Evolutionary conservation across 768 basidiomycete species (phyloP).

Genomic region (Holtermanniella nyarrowii): DNA sequence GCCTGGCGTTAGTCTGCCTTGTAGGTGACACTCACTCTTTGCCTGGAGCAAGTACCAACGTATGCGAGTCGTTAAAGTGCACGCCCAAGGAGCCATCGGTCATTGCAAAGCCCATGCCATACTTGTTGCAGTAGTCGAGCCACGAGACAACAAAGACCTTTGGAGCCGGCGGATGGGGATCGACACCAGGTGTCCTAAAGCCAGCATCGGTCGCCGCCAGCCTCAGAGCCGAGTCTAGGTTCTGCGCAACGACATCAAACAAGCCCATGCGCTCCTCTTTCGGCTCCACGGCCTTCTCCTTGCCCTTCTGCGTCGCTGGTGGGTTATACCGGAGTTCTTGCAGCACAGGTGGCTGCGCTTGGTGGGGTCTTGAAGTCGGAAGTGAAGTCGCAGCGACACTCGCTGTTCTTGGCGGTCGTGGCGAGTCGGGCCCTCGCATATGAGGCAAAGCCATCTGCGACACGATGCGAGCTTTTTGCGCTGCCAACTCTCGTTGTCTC

Average conservation of each 20-base stretch:
- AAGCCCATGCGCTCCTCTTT: conserved; percentile 5
- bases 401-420: conserved; percentile 40
- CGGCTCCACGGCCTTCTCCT: neutral
- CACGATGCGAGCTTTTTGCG: conserved; percentile 85
- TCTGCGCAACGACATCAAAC: conserved; percentile 19
- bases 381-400: conserved; percentile 7
- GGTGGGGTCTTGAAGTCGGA: conserved; percentile 1
- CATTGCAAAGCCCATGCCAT: conserved; percentile 98
- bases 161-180: conserved; percentile 41
- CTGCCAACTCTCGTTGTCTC: conserved; percentile 65
- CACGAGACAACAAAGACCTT: conserved; percentile 92
- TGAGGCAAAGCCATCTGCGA: conserved; percentile 71
- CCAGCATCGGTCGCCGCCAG: conserved; percentile 8
- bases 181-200: conserved; percentile 18
- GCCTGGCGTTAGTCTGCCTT: conserved; percentile 44
- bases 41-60: conserved; percentile 69
- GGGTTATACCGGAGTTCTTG: neutral
- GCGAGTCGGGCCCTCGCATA: conserved; percentile 32
- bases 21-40: conserved; percentile 56
- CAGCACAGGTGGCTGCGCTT: neutral
- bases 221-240: conserved; percentile 12
- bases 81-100: conserved; percentile 92
- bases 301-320: neutral
- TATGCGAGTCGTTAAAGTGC: conserved; percentile 92
- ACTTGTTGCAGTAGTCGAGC: conserved; percentile 98